Conservation (phyloP, 352 stramenopile genomes). For the Phytophthora capsici region DNA sequence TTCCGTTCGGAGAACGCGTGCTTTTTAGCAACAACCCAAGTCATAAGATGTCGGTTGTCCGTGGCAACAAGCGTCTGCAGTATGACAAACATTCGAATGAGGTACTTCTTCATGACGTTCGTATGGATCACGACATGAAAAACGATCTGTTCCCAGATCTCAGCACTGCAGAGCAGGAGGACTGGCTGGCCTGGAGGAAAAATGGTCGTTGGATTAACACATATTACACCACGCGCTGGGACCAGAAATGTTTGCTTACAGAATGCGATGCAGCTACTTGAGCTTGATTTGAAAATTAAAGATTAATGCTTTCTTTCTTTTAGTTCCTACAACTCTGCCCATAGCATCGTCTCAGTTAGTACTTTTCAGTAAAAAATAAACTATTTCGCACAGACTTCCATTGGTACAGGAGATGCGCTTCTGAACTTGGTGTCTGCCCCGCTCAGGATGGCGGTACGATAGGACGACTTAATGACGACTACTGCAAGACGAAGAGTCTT, state of each 20-base stretch:
- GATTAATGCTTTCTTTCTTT: too few relatives aligned
- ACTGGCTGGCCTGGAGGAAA: conserved; percentile 1
- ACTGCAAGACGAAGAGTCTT: too few relatives aligned
- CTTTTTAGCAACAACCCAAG: conserved; percentile 63
- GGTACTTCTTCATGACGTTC: conserved; percentile 44
- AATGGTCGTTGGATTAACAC: conserved; percentile 3
- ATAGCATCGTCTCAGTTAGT: too few relatives aligned
- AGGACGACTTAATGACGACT: too few relatives aligned
- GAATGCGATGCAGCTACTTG: neutral
- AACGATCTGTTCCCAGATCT: conserved; percentile 10
- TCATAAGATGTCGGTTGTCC: conserved; percentile 43
- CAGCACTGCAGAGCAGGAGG: neutral
- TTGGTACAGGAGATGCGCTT: too few relatives aligned
- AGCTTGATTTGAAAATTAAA: neutral
- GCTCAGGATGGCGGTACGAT: too few relatives aligned
- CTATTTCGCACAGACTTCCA: too few relatives aligned
- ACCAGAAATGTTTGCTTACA: conserved; percentile 4
- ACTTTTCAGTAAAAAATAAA: too few relatives aligned
- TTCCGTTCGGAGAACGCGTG: conserved; percentile 35
- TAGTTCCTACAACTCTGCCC: too few relatives aligned
- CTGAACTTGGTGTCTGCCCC: too few relatives aligned
- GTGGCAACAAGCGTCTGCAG: conserved; percentile 41
- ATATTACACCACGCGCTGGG: conserved; percentile 12
- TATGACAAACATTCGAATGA: conserved; percentile 42
- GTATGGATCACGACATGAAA: conserved; percentile 41